Evolutionary conservation across 257 asterid genomes (phyloP).

Genomic region (Fraxinus anomala): DNA sequence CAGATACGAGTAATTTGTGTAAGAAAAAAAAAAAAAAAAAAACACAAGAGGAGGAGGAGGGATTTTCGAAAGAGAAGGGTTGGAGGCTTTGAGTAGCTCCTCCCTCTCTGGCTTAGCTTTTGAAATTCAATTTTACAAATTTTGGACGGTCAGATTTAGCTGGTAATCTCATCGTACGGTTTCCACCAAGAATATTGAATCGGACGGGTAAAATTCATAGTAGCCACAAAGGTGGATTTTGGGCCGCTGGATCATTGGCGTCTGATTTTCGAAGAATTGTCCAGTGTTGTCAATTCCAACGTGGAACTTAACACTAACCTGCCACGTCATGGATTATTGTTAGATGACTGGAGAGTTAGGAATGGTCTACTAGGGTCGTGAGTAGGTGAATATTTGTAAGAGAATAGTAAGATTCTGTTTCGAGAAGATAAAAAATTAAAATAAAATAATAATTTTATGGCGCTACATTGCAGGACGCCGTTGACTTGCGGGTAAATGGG

Average conservation of each 20-base stretch:
- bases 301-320: neutral
- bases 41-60: slow-evolving; percentile 21
- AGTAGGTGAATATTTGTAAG: slow-evolving; percentile 22
- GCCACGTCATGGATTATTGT: slow-evolving; percentile 1
- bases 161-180: slow-evolving; percentile 46
- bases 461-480: slow-evolving; percentile 39
- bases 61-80: slow-evolving; percentile 27
- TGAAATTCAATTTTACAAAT: slow-evolving; percentile 80
- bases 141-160: slow-evolving; percentile 46
- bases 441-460: slow-evolving; percentile 33
- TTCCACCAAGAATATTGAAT: slow-evolving; percentile 16
- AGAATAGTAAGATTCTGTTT: slow-evolving; percentile 30
- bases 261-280: slow-evolving; percentile 1
- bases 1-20: slow-evolving; percentile 6
- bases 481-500: slow-evolving; percentile 35
- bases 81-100: slow-evolving; percentile 43
- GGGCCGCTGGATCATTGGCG: slow-evolving; percentile 38
- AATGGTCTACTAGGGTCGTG: neutral
- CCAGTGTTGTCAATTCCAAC: slow-evolving; percentile 27
- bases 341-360: slow-evolving; percentile 5
- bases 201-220: slow-evolving; percentile 61
- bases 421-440: slow-evolving; percentile 11
- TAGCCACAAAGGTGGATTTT: neutral
- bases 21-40: slow-evolving; percentile 20
- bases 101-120: slow-evolving; percentile 83